Percentiles rank a stretch among this genome's conserved stretches.
Evolutionary conservation across 2,329 filamentous ascomycete genomes (phyloP).

Genomic region (Amesomyces nigricolor): DNA sequence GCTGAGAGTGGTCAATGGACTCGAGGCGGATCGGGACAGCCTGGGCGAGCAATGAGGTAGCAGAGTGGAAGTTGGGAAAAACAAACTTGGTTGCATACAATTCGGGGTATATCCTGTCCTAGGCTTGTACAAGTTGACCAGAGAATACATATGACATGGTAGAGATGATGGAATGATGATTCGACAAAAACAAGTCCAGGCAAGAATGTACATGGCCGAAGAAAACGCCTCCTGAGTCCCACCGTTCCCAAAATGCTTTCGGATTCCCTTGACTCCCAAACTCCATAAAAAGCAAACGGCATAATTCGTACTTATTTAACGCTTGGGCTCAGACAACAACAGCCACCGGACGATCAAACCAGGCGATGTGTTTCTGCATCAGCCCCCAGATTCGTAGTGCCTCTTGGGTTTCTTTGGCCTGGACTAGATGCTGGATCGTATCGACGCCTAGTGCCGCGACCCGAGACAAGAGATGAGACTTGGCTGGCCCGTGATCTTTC

Average conservation of each 20-base stretch:
- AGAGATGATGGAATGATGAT: background rate
- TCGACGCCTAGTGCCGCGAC: slow-evolving; percentile 41
- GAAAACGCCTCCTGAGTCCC: too few species aligned
- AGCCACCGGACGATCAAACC: background rate
- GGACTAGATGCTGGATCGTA: slow-evolving; percentile 41
- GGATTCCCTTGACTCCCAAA: too few species aligned
- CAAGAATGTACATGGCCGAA: too few species aligned
- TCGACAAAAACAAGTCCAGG: too few species aligned
- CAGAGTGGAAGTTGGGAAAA: too few species aligned
- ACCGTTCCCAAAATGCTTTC: too few species aligned
- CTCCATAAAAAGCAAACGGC: too few species aligned
- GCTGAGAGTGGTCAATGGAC: slow-evolving; percentile 55
- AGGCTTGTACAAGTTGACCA: too few species aligned
- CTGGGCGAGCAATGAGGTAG: background rate
- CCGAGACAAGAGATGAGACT: background rate
- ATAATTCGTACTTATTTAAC: background rate
- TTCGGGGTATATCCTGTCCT: too few species aligned
- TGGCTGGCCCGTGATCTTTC: too few species aligned
- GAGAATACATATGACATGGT: background rate
- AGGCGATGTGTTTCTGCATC: background rate
- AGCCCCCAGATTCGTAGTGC: slow-evolving; percentile 36
- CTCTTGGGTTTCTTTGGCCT: slow-evolving; percentile 36
- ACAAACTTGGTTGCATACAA: too few species aligned
- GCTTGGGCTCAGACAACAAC: background rate
- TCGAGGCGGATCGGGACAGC: slow-evolving; percentile 25